Base-by-base conservation (phyloP, 495 filamentous ascomycete genomes). In the Trichoderma parareesei region DNA sequence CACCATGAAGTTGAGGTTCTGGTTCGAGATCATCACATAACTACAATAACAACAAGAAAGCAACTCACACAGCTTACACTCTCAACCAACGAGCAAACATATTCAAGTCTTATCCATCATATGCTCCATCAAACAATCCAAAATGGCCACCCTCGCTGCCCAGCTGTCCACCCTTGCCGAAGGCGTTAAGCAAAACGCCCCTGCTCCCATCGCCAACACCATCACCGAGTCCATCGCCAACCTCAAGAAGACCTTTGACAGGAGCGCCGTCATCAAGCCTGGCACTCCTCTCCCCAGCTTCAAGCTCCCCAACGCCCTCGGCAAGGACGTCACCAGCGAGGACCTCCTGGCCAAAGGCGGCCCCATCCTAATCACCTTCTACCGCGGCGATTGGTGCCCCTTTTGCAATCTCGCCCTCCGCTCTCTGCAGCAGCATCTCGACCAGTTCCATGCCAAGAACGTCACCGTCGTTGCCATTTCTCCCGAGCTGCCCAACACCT, bases 371-470 rank as follows among this genome's bases (percentile, higher is more conserved):
- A 71, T 79, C 61, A 72, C 74, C 35, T 78, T 78, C 69, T 79
- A 78, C 69, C 74, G 77, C 40, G 77, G 76, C 3, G 70, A 71
- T 61, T 79, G 76, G 77, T 79, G 77, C 65, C 76, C 76, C 1
- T 78, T 72, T 71, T 79, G 77, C 67, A 77, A 78, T 67, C 60
- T 78, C 40, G 70, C 65, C 1, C 61, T 79, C 1, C 62, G 61
- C 8, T 43, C 67, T 10, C 64, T 78, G 2, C 74, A 79, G 49
- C 67, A 64, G 46, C 66, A 69, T 41, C 67, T 78, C 18, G 57
- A 65, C 16, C 67, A 71, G 5, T 72, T 79, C 57, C 59, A 70
- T 42, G 67, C 71, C 37, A 76, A 73, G 43, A 73, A 73, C 41
- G 76, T 77, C 10, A 71, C 74, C 1, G 67, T 79, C 9, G 75